These are phyloP conservation scores for Diutina siamensis DNA, from an alignment of 1,139 yeast genomes.

Conservation along the genomic window DNA sequence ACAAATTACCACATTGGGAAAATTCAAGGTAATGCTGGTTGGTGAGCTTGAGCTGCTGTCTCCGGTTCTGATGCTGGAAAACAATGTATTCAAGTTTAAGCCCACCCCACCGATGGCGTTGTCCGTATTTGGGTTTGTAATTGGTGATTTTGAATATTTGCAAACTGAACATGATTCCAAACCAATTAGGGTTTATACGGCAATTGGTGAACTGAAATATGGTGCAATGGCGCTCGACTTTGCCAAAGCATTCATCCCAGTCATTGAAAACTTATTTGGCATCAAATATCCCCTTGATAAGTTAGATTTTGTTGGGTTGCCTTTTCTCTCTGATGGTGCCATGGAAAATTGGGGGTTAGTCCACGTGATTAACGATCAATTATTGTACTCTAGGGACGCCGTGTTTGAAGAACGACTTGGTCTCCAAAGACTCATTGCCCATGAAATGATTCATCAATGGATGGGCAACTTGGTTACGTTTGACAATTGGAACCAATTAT, in stretches of 20 bases:
- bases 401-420: background rate
- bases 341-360: conserved; percentile 73
- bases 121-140: conserved; percentile 52
- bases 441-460: conserved; percentile 72
- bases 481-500: conserved; percentile 53
- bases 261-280: conserved; percentile 29
- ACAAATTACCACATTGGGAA: conserved; percentile 29
- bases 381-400: conserved; percentile 21
- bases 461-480: conserved; percentile 57
- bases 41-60: background rate
- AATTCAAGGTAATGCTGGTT: conserved; percentile 36
- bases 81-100: conserved; percentile 29
- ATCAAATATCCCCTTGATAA: conserved; percentile 44
- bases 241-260: conserved; percentile 35
- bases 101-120: conserved; percentile 48
- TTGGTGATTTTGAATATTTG: conserved; percentile 49
- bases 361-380: conserved; percentile 41
- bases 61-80: conserved; percentile 13
- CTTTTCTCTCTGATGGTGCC: conserved; percentile 63
- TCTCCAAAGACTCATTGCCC: conserved; percentile 41
- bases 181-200: conserved; percentile 43
- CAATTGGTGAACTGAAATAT: conserved; percentile 37
- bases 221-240: conserved; percentile 36
- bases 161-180: conserved; percentile 20
- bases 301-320: conserved; percentile 54